Percentiles rank a stretch among this genome's conserved stretches.
These are phyloP conservation scores for Ajuga chamaepitys DNA, from an alignment of 257 asterid species.

Conservation along the genomic window DNA sequence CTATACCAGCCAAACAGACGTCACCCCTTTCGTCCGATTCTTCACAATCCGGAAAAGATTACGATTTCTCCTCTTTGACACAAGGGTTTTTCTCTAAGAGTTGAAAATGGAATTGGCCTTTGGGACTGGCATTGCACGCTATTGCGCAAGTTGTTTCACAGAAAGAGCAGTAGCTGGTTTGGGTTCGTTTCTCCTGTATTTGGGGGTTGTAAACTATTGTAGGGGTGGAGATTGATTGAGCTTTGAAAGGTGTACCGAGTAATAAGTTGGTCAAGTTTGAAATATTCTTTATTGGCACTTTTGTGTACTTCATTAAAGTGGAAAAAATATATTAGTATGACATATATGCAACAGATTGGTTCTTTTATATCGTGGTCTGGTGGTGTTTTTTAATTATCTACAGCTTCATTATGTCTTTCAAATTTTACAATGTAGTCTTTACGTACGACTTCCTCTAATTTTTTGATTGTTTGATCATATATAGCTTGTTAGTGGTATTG, in stretches of 20 bases:
- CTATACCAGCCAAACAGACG: constrained; percentile 37
- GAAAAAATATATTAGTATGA: constrained; percentile 14
- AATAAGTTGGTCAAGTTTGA: constrained; percentile 36
- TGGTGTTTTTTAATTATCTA: too few species aligned
- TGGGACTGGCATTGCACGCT: constrained; percentile 16
- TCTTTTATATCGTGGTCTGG: not conserved
- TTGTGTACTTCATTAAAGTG: not conserved
- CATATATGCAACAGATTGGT: constrained; percentile 2
- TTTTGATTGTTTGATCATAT: too few species aligned
- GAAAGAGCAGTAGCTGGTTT: constrained; percentile 21
- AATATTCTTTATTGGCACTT: constrained; percentile 20
- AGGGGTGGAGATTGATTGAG: constrained; percentile 26
- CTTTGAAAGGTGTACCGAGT: constrained; percentile 33
- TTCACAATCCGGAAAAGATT: constrained; percentile 60
- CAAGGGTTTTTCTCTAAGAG: constrained; percentile 75
- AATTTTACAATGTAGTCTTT: too few species aligned
- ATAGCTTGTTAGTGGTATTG: too few species aligned
- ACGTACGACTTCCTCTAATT: too few species aligned
- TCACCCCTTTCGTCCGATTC: constrained; percentile 41
- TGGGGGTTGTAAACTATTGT: constrained; percentile 48
- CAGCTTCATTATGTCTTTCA: too few species aligned
- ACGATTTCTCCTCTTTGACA: constrained; percentile 88
- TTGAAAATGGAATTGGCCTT: constrained; percentile 23
- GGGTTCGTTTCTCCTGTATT: constrained; percentile 28
- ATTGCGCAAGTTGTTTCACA: constrained; percentile 15